These are phyloP conservation scores for Blastocladiella emersonii DNA, from an alignment of 371 early-diverging fungal genomes.

Conservation along the genomic window DNA sequence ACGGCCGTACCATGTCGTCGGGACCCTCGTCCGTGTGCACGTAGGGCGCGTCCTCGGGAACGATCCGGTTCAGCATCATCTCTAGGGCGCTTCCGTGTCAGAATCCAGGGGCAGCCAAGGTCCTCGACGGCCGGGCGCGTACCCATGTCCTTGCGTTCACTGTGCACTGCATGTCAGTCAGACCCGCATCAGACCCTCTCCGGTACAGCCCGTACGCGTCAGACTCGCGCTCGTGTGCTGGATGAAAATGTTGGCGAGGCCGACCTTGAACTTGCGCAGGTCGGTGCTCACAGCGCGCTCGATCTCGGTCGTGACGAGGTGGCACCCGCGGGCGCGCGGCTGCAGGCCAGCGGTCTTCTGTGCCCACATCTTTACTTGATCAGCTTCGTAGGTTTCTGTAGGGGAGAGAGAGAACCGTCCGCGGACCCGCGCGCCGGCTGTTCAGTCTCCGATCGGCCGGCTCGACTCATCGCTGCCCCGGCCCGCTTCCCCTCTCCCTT, in stretches of 20 bases:
- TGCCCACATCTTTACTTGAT: no score
- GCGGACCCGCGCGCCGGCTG: no score
- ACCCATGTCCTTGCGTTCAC: no score
- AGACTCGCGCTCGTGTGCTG: constrained; percentile 3
- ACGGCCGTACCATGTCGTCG: constrained; percentile 28
- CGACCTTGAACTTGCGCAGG: constrained; percentile 47
- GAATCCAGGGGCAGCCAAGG: not conserved
- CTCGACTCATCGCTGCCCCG: no score
- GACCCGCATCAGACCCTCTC: no score
- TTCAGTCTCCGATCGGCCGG: no score
- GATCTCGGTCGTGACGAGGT: constrained; percentile 62
- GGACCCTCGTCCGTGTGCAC: constrained; percentile 60
- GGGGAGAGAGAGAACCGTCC: no score
- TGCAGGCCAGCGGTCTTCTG: not conserved
- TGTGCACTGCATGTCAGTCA: constrained; percentile 65
- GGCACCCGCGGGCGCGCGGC: constrained; percentile 55
- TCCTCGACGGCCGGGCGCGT: constrained; percentile 14
- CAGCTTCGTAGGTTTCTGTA: no score
- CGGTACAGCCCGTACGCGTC: not conserved
- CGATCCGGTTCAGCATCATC: constrained; percentile 59
- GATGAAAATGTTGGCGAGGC: constrained; percentile 71
- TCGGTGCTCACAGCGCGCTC: constrained; percentile 42
- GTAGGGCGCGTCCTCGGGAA: constrained; percentile 63
- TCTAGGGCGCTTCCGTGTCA: constrained; percentile 26
- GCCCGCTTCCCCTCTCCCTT: no score